A percentile compares a stretch with the other conserved stretches of the same genome.
These are phyloP conservation scores for Boletus subcaerulescens DNA, from an alignment of 768 basidiomycete genomes.

Conservation along the genomic window DNA sequence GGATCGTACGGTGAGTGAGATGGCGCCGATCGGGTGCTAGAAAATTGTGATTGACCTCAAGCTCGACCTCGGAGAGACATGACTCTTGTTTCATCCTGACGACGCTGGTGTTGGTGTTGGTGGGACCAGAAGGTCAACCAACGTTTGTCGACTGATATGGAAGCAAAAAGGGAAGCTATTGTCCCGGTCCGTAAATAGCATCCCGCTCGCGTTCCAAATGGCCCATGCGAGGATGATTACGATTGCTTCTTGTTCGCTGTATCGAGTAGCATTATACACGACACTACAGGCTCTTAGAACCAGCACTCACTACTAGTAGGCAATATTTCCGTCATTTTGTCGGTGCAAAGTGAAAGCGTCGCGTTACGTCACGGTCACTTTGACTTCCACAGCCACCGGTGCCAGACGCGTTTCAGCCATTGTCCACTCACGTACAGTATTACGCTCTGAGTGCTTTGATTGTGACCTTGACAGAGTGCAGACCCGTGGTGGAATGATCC, in stretches of 20 bases:
- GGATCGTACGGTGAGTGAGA: not conserved
- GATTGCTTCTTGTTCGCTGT: slow-evolving; percentile 57
- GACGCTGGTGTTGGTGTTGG: not conserved
- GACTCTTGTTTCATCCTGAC: not conserved
- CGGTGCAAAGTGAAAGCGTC: slow-evolving; percentile 19
- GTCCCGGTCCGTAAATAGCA: no score
- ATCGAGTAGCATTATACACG: not conserved
- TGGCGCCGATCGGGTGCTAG: not conserved
- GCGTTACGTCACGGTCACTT: slow-evolving; percentile 32
- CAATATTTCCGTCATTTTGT: slow-evolving; percentile 44
- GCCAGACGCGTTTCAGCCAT: no score
- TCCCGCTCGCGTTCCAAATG: not conserved
- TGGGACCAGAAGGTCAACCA: no score
- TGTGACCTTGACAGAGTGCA: no score
- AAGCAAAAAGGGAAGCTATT: no score
- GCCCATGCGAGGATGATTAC: slow-evolving; percentile 15
- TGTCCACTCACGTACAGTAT: no score
- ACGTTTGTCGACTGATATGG: no score
- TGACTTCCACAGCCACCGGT: no score
- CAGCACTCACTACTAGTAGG: slow-evolving; percentile 38
- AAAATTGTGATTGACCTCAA: slow-evolving; percentile 17
- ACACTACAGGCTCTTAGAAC: not conserved
- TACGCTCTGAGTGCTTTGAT: no score
- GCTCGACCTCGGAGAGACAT: slow-evolving; percentile 9
- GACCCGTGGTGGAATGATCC: no score